A percentile compares a stretch with the other conserved stretches of the same genome.
Evolutionary conservation across 2,329 filamentous ascomycete genomes (phyloP).

Genomic region (Paecilomyces fulvus): DNA sequence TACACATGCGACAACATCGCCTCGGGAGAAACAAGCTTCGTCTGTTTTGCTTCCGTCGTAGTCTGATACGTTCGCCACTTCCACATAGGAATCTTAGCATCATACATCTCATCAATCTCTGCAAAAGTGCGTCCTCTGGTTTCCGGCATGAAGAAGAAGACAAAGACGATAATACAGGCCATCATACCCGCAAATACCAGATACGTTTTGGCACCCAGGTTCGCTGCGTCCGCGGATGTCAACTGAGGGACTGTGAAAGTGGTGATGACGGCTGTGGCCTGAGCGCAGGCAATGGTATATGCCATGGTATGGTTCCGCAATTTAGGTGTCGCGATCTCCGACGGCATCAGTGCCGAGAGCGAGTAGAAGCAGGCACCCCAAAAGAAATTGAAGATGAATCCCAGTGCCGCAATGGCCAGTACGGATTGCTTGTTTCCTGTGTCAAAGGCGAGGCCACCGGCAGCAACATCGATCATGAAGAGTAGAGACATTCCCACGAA

Average conservation of each 20-base stretch:
- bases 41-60: slow-evolving; percentile 10
- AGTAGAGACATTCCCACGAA: slow-evolving; percentile 26
- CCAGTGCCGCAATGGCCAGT: slow-evolving; percentile 22
- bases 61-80: slow-evolving; percentile 23
- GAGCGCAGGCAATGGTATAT: slow-evolving; percentile 27
- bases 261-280: slow-evolving; percentile 31
- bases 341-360: slow-evolving; percentile 24
- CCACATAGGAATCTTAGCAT: slow-evolving; percentile 21
- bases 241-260: slow-evolving; percentile 30
- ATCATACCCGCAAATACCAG: slow-evolving; percentile 27
- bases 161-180: slow-evolving; percentile 19
- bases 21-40: neutral
- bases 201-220: slow-evolving; percentile 25
- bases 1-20: neutral
- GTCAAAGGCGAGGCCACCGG: slow-evolving; percentile 26
- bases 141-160: slow-evolving; percentile 22
- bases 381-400: slow-evolving; percentile 31
- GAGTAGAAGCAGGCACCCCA: slow-evolving; percentile 30
- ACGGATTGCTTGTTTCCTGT: slow-evolving; percentile 13
- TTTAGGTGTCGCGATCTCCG: slow-evolving; percentile 28
- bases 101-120: slow-evolving; percentile 28
- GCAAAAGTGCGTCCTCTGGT: slow-evolving; percentile 22
- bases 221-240: slow-evolving; percentile 23
- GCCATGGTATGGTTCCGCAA: slow-evolving; percentile 31
- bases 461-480: slow-evolving; percentile 23